Base-by-base conservation (phyloP, 352 stramenopile genomes). In the Phytophthora sp. region DNA sequence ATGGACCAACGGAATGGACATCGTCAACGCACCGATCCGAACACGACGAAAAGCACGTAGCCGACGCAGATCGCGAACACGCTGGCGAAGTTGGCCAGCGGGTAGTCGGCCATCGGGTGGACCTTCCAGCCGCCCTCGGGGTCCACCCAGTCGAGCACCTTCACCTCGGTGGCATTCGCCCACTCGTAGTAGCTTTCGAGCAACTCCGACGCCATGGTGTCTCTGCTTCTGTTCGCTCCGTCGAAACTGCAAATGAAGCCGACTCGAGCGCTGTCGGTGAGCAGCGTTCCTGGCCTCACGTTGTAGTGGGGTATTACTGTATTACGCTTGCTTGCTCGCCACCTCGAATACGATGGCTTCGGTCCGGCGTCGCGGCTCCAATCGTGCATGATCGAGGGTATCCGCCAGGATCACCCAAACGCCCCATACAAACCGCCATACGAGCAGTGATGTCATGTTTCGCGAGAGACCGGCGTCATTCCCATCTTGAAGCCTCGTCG, bases 21-120 rank as follows among this genome's bases (percentile, higher is more conserved):
- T 11, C 6, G 17, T 5, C 34, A 49, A 61, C 66, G 35, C 32
- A 84, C 58, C 60, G 80, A 84, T 48, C 86, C 86, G 30, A 92
- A 51, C 32, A 92, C 56, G 27, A 94, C 80, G 50, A 92, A 90
- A 28, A 77, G 26, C 37, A 91, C 28, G 70, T 94, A 94, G 32
- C 50, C 77, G 11, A 89, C 51, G 46, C 80, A 88, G 48, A 90
- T 76, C 23, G 74, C 72, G 55, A 74, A 85, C 27, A 84, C 81
- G 23, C 44, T 82, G 53, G 76, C 73, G 23, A 89, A 89, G 74
- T 87, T 72, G 34, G 79, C 76, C 2, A 91, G 69, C 62, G 84
- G 84, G 59, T 86, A 89, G 35, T 84, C 48, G 3, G 64, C 51
- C 79, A 91, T 89, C 8, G 85, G 77, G 44, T 76, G 59, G 11